These are phyloP conservation scores for Ormosia semicastrata DNA, from an alignment of 306 rosid genomes.

Conservation along the genomic window DNA sequence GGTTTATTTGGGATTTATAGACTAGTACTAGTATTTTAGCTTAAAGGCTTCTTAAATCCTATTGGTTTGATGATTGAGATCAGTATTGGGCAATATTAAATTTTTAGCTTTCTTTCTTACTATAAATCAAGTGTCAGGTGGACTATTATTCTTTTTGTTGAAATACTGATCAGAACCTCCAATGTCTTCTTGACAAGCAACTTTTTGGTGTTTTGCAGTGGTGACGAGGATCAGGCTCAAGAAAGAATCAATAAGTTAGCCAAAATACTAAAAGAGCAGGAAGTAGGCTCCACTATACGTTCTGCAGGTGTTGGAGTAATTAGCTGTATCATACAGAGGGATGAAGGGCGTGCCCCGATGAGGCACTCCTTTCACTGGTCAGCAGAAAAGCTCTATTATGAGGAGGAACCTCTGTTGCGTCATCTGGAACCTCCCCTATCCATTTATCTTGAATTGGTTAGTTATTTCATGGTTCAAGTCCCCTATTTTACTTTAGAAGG, in stretches of 20 bases:
- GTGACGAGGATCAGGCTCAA: slow-evolving; percentile 98
- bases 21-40: slow-evolving; percentile 5
- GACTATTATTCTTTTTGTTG: slow-evolving; percentile 8
- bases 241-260: slow-evolving; percentile 91
- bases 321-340: slow-evolving; percentile 96
- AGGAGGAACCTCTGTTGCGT: slow-evolving; percentile 92
- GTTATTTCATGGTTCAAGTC: slow-evolving; percentile 39
- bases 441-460: slow-evolving; percentile 95
- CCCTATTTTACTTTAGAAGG: slow-evolving; percentile 9
- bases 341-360: slow-evolving; percentile 99
- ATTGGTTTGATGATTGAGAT: slow-evolving; percentile 6
- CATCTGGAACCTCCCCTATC: slow-evolving; percentile 98
- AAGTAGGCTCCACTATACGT: slow-evolving; percentile 64
- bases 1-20: slow-evolving; percentile 12
- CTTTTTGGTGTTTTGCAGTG: slow-evolving; percentile 60
- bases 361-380: slow-evolving; percentile 99
- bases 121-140: slow-evolving; percentile 6
- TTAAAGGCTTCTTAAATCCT: background rate
- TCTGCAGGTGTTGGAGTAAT: slow-evolving; percentile 83
- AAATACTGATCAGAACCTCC: slow-evolving; percentile 8
- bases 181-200: slow-evolving; percentile 33
- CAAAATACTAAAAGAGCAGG: slow-evolving; percentile 84
- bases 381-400: slow-evolving; percentile 64
- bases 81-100: background rate
- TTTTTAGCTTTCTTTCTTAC: background rate